Conservation (phyloP, 768 basidiomycete species). For the Melanogaster broomeanus region DNA sequence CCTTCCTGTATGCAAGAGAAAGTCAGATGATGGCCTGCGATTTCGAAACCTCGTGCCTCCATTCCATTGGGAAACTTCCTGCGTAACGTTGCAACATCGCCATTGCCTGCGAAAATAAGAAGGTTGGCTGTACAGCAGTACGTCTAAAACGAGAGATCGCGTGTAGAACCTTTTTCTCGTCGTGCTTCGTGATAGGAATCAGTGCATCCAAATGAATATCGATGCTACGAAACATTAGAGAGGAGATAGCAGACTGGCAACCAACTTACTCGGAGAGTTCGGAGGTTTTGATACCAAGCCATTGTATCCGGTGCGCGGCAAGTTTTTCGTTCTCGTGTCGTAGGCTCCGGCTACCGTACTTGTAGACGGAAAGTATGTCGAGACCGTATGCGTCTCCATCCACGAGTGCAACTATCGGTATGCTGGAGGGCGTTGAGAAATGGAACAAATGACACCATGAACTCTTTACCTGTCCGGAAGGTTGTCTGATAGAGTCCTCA, state of each 20-base stretch:
- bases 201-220: constrained; percentile 60
- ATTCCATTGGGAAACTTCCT: constrained; percentile 51
- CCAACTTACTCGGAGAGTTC: constrained; percentile 62
- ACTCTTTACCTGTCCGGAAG: constrained; percentile 58
- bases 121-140: not conserved
- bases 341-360: constrained; percentile 71
- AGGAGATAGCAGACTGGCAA: not conserved
- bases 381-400: constrained; percentile 93
- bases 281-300: constrained; percentile 76
- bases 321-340: constrained; percentile 71
- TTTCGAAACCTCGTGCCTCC: constrained; percentile 54
- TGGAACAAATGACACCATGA: not conserved
- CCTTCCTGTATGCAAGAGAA: constrained; percentile 52
- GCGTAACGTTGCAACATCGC: constrained; percentile 54
- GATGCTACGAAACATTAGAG: constrained; percentile 42
- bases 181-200: constrained; percentile 67
- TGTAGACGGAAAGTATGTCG: constrained; percentile 89
- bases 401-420: constrained; percentile 78
- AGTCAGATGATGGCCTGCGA: not conserved
- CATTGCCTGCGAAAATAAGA: constrained; percentile 51
- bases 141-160: not conserved
- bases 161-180: constrained; percentile 68
- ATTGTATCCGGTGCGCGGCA: constrained; percentile 67
- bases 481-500: constrained; percentile 68
- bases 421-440: constrained; percentile 41